These are phyloP conservation scores for Intubia oerlemansii DNA, from an alignment of 2,329 filamentous ascomycete species.

Conservation along the genomic window DNA sequence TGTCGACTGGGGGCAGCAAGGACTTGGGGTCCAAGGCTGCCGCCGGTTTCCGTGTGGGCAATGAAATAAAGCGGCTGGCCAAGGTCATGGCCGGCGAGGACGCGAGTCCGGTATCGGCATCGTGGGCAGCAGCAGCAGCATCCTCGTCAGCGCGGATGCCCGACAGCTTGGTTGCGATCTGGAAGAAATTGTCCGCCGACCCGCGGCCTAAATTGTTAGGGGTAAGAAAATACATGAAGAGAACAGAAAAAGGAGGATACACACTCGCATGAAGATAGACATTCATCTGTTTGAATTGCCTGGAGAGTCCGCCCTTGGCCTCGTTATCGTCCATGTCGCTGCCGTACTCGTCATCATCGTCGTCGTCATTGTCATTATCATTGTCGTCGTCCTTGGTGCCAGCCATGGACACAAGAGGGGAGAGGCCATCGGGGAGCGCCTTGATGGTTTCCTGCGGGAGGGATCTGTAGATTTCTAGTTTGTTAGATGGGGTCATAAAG, in stretches of 20 bases:
- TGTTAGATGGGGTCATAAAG: neutral
- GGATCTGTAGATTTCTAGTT: conserved; percentile 3
- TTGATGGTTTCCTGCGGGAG: conserved; percentile 1
- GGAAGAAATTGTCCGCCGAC: conserved; percentile 17
- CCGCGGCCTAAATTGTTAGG: conserved; percentile 12
- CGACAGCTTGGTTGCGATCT: conserved; percentile 15
- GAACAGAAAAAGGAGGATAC: no score
- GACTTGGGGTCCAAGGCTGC: no score
- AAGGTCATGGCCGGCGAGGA: no score
- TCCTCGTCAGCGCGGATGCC: conserved; percentile 4
- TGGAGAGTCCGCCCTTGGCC: conserved; percentile 2
- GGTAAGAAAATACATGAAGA: no score
- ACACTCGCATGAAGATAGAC: no score
- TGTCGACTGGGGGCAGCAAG: conserved; percentile 26
- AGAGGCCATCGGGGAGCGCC: neutral
- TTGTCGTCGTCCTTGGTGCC: no score
- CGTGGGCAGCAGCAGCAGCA: no score
- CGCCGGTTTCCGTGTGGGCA: no score
- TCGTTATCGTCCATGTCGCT: conserved; percentile 1
- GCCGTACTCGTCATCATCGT: neutral
- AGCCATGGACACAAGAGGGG: neutral
- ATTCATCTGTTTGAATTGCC: conserved; percentile 7
- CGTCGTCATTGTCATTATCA: neutral
- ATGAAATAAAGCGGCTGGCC: no score
- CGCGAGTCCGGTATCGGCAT: no score